Evolutionary conservation across 129 eudicot genomes (phyloP).

Genomic region (Arctium minus): DNA sequence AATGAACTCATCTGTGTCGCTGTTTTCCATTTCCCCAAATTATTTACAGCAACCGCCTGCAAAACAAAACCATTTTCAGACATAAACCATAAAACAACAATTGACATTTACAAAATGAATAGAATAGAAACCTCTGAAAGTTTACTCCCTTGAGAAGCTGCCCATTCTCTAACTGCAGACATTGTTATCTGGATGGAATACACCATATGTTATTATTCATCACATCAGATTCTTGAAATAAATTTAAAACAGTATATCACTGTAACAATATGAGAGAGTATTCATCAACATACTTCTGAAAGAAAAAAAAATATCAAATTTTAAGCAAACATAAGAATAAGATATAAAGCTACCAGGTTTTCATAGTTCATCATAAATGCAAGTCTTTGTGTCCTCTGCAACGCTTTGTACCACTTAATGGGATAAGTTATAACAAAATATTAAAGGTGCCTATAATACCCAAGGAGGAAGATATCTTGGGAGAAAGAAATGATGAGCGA

Average conservation of each 20-base stretch:
- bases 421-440: no score
- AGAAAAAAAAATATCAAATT: background rate
- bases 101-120: background rate
- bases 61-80: constrained; percentile 13
- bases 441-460: no score
- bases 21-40: constrained; percentile 98
- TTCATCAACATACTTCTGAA: background rate
- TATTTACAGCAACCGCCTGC: constrained; percentile 99
- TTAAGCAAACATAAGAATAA: no score
- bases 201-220: background rate
- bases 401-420: no score
- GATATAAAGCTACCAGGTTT: no score
- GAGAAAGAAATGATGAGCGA: no score
- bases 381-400: no score
- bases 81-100: background rate
- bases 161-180: constrained; percentile 75
- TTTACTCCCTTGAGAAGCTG: constrained; percentile 76
- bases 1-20: constrained; percentile 92
- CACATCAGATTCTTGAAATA: background rate
- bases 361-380: no score
- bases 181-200: constrained; percentile 50
- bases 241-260: background rate
- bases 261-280: background rate
- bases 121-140: constrained; percentile 66
- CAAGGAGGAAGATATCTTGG: no score